Evolutionary conservation across 352 stramenopile species (phyloP), one percentile per base, ranked within the genome.

Genomic region (Phytopythium litorale): DNA sequence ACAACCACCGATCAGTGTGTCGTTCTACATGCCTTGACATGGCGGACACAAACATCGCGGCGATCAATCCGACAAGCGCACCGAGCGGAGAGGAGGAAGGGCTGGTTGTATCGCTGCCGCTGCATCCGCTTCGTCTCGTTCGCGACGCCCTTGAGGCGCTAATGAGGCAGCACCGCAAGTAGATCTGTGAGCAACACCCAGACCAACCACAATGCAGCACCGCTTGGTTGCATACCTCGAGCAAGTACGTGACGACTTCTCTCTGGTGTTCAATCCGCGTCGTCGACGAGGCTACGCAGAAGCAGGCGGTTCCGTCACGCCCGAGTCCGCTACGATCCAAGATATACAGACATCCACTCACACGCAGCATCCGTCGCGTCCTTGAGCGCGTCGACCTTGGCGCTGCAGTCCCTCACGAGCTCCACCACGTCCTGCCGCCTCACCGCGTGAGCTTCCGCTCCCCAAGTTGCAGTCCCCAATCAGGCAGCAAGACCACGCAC

Each of bases 41-140:
- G 21, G 16, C 0, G 33, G 42, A 30, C n/a, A 21, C 16, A 35
- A 13, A 0, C 19, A 25, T 16, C 7, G 50, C 58, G 16, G 68
- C 7, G 2, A 13, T 58, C 23, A 35, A 9, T 4, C 5, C 9
- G 21, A 49, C 4, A 19, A 23, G 57, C 62, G 7, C 62, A 84
- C 80, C 84, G 80, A 25, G 77, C 76, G 0, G 80, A 91, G 1
- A 88, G 64, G 30, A 91, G 55, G 57, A 93, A 92, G 3, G 80
- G 77, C 53, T 91, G 78, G 18, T 84, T 63, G 28, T 78, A 83
- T 46, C 84, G 71, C 51, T 71, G 77, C 57, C 90, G 91, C 70
- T 93, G 84, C 73, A 93, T 81, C 25, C 76, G 70, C 70, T 93
- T 93, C 6, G 80, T 76, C 23, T 56, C 68, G 28, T 82, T 72